These are phyloP conservation scores for Pyracantha coccinea DNA, from an alignment of 331 rosid species.

Conservation along the genomic window DNA sequence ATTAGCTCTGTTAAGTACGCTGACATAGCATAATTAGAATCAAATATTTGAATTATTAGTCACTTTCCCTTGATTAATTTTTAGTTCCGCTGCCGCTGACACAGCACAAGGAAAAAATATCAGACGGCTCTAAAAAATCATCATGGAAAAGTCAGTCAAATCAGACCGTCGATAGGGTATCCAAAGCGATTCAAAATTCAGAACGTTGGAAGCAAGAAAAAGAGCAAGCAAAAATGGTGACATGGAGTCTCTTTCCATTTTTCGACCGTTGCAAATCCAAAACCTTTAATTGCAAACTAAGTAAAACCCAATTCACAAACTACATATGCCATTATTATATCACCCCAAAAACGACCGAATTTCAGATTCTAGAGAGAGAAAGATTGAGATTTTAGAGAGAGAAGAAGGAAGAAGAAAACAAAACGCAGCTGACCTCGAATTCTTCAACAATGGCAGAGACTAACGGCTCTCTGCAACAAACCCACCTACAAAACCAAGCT, in stretches of 20 bases:
- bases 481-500: constrained; percentile 18
- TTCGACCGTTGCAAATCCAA: constrained; percentile 57
- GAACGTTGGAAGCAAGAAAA: constrained; percentile 29
- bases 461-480: constrained; percentile 26
- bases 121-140: background rate
- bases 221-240: background rate
- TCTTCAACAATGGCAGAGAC: constrained; percentile 39
- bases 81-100: too few relatives aligned
- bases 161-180: constrained; percentile 12
- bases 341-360: background rate
- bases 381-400: background rate
- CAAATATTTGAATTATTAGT: too few relatives aligned
- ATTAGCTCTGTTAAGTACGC: too few relatives aligned
- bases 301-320: constrained; percentile 1
- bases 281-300: constrained; percentile 8
- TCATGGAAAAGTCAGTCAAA: background rate
- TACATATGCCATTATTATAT: background rate
- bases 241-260: background rate
- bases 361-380: background rate
- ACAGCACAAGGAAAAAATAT: too few relatives aligned
- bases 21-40: too few relatives aligned
- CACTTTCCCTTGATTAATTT: too few relatives aligned
- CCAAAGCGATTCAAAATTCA: constrained; percentile 1
- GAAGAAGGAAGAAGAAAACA: background rate
- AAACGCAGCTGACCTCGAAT: background rate